phyloP scores from a whole-genome alignment of 2,329 filamentous ascomycete genomes.

The Pseudogymnoascus sp. region DNA sequence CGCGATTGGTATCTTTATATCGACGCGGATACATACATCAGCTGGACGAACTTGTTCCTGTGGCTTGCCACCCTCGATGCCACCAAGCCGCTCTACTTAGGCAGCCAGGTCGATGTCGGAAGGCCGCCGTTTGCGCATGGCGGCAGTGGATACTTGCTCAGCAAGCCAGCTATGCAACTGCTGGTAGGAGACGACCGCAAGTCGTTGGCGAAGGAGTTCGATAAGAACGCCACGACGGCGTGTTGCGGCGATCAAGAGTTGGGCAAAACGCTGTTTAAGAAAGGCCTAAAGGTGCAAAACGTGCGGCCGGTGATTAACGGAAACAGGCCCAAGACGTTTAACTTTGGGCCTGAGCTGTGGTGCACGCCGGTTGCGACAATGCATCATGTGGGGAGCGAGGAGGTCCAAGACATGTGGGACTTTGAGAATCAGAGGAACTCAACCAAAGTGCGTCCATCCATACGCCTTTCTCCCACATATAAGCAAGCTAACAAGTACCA shows the following conservation, averaged over 20 bases:
- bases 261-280: constrained; percentile 40
- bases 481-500: constrained; percentile 17
- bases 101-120: constrained; percentile 39
- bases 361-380: constrained; percentile 50
- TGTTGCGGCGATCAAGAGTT: constrained; percentile 50
- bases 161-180: constrained; percentile 43
- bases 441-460: constrained; percentile 11
- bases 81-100: constrained; percentile 40
- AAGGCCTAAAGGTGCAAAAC: constrained; percentile 35
- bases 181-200: constrained; percentile 36
- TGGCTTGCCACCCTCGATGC: constrained; percentile 42
- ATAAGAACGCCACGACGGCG: constrained; percentile 32
- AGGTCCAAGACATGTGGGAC: constrained; percentile 46
- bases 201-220: constrained; percentile 31
- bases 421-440: constrained; percentile 37
- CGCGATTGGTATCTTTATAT: constrained; percentile 55
- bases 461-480: neutral
- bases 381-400: constrained; percentile 48
- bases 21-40: constrained; percentile 51
- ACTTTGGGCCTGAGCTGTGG: constrained; percentile 39
- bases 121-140: constrained; percentile 46
- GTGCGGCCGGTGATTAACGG: constrained; percentile 49
- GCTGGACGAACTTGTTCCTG: constrained; percentile 44
- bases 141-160: constrained; percentile 49
- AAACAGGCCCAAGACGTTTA: constrained; percentile 45